Percentiles rank a stretch among this genome's conserved stretches.
Conservation (phyloP, 441 rosid genomes). For the Pelargonium cotyledonis region DNA sequence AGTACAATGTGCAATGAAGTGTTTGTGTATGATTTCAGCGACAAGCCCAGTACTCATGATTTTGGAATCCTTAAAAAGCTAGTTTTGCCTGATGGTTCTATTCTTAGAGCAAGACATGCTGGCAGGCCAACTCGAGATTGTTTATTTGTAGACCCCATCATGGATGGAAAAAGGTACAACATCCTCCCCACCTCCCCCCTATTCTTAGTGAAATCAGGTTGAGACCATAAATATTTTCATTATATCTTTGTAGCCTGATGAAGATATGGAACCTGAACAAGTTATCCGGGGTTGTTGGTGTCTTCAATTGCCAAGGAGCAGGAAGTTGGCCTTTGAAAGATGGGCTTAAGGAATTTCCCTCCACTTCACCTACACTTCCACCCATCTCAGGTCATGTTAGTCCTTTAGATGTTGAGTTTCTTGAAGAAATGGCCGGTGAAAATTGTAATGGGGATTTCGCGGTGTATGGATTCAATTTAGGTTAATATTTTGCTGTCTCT, state of each 20-base stretch:
- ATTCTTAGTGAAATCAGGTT: background rate
- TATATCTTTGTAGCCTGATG: constrained; percentile 32
- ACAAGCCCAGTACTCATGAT: constrained; percentile 65
- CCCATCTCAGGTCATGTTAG: constrained; percentile 32
- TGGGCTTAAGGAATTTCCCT: constrained; percentile 14
- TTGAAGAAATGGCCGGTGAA: constrained; percentile 38
- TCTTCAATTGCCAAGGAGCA: constrained; percentile 73
- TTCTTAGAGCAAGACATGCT: constrained; percentile 55
- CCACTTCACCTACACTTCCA: constrained; percentile 10
- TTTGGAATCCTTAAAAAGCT: constrained; percentile 57
- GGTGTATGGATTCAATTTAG: constrained; percentile 42
- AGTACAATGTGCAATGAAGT: background rate
- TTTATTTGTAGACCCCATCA: constrained; percentile 56
- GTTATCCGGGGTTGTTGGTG: constrained; percentile 50
- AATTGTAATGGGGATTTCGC: constrained; percentile 48
- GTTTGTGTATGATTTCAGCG: constrained; percentile 32
- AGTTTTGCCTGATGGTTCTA: constrained; percentile 60
- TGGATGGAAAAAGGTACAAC: constrained; percentile 59
- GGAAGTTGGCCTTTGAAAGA: constrained; percentile 53
- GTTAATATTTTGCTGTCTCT: constrained; percentile 21
- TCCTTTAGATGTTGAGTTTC: constrained; percentile 44
- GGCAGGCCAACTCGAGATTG: constrained; percentile 74
- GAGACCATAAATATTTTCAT: background rate
- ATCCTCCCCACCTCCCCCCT: background rate
- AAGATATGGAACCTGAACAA: constrained; percentile 68